A percentile compares a stretch with the other conserved stretches of the same genome.
Evolutionary conservation across 345 rosid genomes (phyloP).

Genomic region (Populus deltoides): DNA sequence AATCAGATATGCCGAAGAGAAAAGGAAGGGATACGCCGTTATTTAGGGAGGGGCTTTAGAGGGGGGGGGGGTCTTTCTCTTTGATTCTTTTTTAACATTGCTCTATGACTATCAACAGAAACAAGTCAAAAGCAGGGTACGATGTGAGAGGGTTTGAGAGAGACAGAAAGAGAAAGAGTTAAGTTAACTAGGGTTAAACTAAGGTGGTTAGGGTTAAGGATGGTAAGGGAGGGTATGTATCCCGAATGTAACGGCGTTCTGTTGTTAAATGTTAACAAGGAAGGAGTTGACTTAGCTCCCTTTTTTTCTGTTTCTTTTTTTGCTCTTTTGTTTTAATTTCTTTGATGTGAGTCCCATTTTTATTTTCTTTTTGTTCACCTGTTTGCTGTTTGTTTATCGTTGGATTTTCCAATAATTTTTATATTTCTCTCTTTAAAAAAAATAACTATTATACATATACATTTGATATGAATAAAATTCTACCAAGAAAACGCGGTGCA

Average conservation of each 20-base stretch:
- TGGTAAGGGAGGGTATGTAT: neutral
- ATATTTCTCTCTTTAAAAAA: too few relatives aligned
- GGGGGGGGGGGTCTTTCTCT: neutral
- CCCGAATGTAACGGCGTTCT: constrained; percentile 22
- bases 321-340: neutral
- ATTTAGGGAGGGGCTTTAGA: neutral
- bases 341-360: neutral
- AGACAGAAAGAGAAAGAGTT: neutral
- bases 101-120: neutral
- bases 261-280: neutral
- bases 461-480: too few relatives aligned
- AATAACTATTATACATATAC: too few relatives aligned
- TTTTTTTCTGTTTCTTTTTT: neutral
- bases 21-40: constrained; percentile 10
- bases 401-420: neutral
- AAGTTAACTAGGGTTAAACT: constrained; percentile 11
- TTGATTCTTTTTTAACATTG: neutral
- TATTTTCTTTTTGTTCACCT: neutral
- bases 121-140: neutral
- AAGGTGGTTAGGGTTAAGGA: neutral
- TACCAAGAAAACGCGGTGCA: too few relatives aligned
- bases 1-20: neutral
- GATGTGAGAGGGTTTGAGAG: neutral
- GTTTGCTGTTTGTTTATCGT: neutral
- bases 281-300: neutral